Evolutionary conservation across 768 basidiomycete species (phyloP).

Genomic region (Paxillus rubicundulus): DNA sequence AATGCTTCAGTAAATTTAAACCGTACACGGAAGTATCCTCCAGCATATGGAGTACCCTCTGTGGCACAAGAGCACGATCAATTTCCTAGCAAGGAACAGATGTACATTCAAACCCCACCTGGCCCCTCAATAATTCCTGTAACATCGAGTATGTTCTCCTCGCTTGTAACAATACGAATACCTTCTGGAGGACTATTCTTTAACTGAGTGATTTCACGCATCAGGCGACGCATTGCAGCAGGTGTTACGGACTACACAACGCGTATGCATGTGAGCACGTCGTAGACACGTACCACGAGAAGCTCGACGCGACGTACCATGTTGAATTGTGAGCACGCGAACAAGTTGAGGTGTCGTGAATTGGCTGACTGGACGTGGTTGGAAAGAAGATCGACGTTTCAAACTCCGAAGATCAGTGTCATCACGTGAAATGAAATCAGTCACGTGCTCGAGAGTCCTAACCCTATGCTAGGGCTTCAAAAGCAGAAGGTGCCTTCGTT

Average conservation of each 20-base stretch:
- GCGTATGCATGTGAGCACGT: neutral
- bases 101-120: slow-evolving; percentile 47
- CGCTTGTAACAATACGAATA: slow-evolving; percentile 81
- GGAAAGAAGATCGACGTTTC: slow-evolving; percentile 23
- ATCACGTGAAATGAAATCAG: slow-evolving; percentile 29
- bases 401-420: slow-evolving; percentile 21
- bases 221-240: slow-evolving; percentile 75
- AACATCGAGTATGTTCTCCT: slow-evolving; percentile 86
- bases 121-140: slow-evolving; percentile 89
- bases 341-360: slow-evolving; percentile 9
- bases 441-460: slow-evolving; percentile 19
- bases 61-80: slow-evolving; percentile 11
- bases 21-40: slow-evolving; percentile 69
- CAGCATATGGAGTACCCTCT: slow-evolving; percentile 69
- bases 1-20: slow-evolving; percentile 95
- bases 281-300: neutral
- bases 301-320: slow-evolving; percentile 21
- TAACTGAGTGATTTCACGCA: slow-evolving; percentile 82
- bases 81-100: neutral
- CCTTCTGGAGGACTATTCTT: slow-evolving; percentile 85
- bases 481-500: no score
- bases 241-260: slow-evolving; percentile 41
- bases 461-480: slow-evolving; percentile 8
- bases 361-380: slow-evolving; percentile 18
- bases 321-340: slow-evolving; percentile 3